Base-by-base conservation (phyloP, 495 filamentous ascomycete species). In the Xylaria palmicola region DNA sequence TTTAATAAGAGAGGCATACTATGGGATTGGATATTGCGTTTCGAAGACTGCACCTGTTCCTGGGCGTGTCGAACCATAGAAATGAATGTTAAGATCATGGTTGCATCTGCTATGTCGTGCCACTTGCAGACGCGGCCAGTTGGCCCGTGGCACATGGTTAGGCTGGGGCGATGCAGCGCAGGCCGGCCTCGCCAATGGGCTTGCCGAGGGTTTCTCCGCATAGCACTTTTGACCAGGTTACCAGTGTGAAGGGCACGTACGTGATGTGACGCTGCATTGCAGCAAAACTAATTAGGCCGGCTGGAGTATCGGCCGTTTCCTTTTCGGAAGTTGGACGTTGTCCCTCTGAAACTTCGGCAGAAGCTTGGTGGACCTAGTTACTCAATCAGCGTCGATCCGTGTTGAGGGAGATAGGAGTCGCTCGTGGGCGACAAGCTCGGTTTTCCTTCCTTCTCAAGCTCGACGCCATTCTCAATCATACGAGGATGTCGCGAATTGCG, bases 11-110 rank as follows among this genome's bases (percentile, higher is more conserved):
- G 32, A 55, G 24, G 36, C n/a, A 36, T 12, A 29, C 51, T 5
- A 29, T 37, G 36, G 51, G 51, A 55, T 55, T 55, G 51, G 51
- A 41, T 55, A 22, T 41, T n/a, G 32, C 29, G 51, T 55, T 55
- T 55, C 51, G 51, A 55, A 55, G 51, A 55, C 24, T 40, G 51
- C 51, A 30, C 19, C 3, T n/a, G 51, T 41, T 41, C 51, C 51
- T 41, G 51, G 22, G 20, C 30, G 51, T 41, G 36, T 40, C 34
- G 36, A 29, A 41, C 30, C 51, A 36, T 55, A 27, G 20, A 41
- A 4, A 19, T 27, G 30, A 36, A 19, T 20, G n/a, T 17, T 41
- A 55, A 55, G 40, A 44, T 36, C 27, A 30, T 34, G 6, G 29
- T 10, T 32, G 19, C 37, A 48, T 45, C 53, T n/a, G n/a, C 15